Evolutionary conservation across 257 asterid species (phyloP), one percentile per base, ranked within the genome.

Genomic region (Euphrasia confusa): DNA sequence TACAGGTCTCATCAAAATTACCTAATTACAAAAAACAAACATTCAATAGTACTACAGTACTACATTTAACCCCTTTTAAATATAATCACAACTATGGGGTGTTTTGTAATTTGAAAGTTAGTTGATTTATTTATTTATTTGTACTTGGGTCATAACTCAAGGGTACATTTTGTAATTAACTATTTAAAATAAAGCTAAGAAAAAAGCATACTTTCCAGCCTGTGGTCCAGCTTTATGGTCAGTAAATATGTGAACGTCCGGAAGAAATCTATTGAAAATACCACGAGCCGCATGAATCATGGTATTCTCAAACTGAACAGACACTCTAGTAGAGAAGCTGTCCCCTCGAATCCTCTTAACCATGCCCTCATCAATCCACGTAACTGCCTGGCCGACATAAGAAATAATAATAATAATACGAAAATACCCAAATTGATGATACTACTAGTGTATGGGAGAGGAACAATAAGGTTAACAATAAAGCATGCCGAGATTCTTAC

Each of bases 231-330:
- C 83, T 77, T 79, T 87, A 65, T 89, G 99, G 78, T 92, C 98
- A 15, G 95, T 83, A 72, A 72, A 81, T 68, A 92, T 79, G 76
- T 81, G 87, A 72, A 92, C 89, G 76, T 89, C 91, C 1, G 89
- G 89, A 75, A 92, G 88, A 64, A 83, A 77, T 56, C 72, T 84
- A 63, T 89, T 85, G 52, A 92, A 81, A 64, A 89, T 74, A 33
- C 96, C 96, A 77, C 99, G 99, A 72, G 95, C 96, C 4, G 96
- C 89, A 54, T 80, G 87, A 72, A 80, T 80, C 86, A 82, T 84
- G 49, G 84, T 69, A 67, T 87, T 81, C 82, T 89, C 97, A 71
- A 89, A 83, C 79, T 87, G 94, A 45, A 66, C 80, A 27, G 95
- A 76, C 45, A 92, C 99, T 72, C 81, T 89, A 33, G 99, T 70